phyloP scores from a whole-genome alignment of 169 alveolate species.

The Eimeria necatrix region DNA sequence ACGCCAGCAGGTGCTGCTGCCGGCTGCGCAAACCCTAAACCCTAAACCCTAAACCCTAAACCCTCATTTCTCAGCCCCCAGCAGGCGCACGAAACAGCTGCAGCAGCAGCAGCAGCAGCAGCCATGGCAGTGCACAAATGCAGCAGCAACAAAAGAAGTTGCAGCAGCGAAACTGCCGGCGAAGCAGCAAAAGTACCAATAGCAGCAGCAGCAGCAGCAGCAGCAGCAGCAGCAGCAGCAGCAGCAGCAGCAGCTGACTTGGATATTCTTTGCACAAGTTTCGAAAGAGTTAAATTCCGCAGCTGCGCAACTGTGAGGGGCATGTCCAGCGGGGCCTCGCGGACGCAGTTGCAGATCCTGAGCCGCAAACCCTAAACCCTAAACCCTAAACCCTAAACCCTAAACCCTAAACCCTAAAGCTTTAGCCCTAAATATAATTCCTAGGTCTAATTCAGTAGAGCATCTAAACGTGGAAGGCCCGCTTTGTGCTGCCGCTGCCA shows the following conservation, averaged over 20 bases:
- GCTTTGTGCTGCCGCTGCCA: neutral
- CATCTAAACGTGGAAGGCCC: neutral
- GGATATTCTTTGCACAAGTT: conserved; percentile 72
- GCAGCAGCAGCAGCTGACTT: conserved; percentile 5
- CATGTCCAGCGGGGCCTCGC: conserved; percentile 84
- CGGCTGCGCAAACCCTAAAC: conserved; percentile 73
- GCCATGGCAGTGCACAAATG: neutral
- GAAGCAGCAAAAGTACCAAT: neutral
- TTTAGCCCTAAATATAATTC: neutral
- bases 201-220: conserved; percentile 14
- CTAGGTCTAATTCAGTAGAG: no score
- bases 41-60: conserved; percentile 2
- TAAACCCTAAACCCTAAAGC: conserved; percentile 31
- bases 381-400: conserved; percentile 54
- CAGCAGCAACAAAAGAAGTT: neutral
- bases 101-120: neutral
- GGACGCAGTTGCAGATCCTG: conserved; percentile 82
- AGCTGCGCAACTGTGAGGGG: conserved; percentile 83
- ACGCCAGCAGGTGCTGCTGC: conserved; percentile 86
- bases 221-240: conserved; percentile 16
- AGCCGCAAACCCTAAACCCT: neutral
- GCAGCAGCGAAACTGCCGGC: neutral
- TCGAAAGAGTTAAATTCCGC: conserved; percentile 78
- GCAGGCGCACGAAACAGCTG: no score
- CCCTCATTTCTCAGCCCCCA: neutral